Evolutionary conservation across 2,329 filamentous ascomycete genomes (phyloP).

Genomic region (Teratosphaeria gauchensis): DNA sequence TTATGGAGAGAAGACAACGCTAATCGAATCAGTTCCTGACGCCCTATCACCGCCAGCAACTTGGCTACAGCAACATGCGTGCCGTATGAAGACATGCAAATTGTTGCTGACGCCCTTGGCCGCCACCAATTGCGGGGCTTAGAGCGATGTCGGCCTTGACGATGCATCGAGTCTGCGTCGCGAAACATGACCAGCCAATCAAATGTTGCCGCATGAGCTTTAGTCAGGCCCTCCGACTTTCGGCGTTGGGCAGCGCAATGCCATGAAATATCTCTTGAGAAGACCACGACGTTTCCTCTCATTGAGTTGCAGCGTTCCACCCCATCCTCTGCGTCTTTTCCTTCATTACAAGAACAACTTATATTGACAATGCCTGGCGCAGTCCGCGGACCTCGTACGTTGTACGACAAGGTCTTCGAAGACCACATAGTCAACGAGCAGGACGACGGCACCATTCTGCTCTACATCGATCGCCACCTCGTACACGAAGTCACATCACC

Average conservation of each 20-base stretch:
- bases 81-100: not conserved
- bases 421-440: conserved; percentile 93
- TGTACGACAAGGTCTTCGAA: conserved; percentile 96
- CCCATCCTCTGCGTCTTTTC: not conserved
- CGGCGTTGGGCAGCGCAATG: not conserved
- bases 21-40: not conserved
- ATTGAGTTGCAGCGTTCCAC: not conserved
- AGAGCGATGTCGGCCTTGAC: not conserved
- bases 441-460: conserved; percentile 79
- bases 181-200: not conserved
- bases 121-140: not conserved
- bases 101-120: not conserved
- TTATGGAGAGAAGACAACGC: no score
- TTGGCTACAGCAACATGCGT: not conserved
- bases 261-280: not conserved
- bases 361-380: conserved; percentile 16
- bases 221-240: not conserved
- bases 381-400: conserved; percentile 44
- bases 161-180: no score
- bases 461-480: conserved; percentile 94
- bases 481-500: conserved; percentile 98
- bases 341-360: not conserved
- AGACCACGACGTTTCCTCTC: not conserved
- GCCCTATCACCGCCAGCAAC: not conserved
- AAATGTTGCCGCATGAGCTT: not conserved